phyloP scores from a whole-genome alignment of 83 land plant genomes.

The Larix sibirica region DNA sequence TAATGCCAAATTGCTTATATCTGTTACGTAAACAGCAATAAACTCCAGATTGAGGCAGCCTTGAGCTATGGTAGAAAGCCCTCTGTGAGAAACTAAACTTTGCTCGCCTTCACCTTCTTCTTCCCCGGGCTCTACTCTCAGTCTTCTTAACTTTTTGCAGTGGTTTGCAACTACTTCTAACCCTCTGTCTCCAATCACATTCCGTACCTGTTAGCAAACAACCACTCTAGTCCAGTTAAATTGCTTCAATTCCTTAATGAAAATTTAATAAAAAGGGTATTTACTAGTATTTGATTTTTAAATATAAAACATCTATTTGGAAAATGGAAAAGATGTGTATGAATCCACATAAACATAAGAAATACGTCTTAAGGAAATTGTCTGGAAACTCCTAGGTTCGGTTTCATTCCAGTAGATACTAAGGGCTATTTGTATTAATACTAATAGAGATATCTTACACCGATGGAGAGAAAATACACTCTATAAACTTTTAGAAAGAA shows the following conservation, averaged over 20 bases:
- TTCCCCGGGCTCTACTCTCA: slow-evolving; percentile 39
- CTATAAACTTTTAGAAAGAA: no score
- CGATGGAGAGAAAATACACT: no score
- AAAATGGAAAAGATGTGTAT: background rate
- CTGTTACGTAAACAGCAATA: slow-evolving; percentile 43
- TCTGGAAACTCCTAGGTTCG: no score
- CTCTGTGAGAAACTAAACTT: slow-evolving; percentile 25
- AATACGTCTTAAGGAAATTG: background rate
- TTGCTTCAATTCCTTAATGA: background rate
- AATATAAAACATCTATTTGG: background rate
- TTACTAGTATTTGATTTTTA: background rate
- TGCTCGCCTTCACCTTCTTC: slow-evolving; percentile 21
- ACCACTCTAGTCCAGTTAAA: slow-evolving; percentile 1
- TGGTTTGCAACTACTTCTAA: slow-evolving; percentile 34
- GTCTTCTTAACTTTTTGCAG: slow-evolving; percentile 33
- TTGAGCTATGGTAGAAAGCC: slow-evolving; percentile 26
- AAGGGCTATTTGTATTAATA: background rate
- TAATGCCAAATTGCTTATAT: slow-evolving; percentile 39
- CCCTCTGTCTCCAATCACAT: slow-evolving; percentile 48
- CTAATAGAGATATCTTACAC: background rate
- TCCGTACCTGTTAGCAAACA: slow-evolving; percentile 28
- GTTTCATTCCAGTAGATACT: background rate
- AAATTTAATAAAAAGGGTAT: background rate
- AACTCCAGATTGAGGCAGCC: slow-evolving; percentile 37
- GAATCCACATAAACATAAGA: background rate